These are phyloP conservation scores for Neocucurbitaria cava DNA, from an alignment of 2,329 filamentous ascomycete genomes.

Conservation along the genomic window DNA sequence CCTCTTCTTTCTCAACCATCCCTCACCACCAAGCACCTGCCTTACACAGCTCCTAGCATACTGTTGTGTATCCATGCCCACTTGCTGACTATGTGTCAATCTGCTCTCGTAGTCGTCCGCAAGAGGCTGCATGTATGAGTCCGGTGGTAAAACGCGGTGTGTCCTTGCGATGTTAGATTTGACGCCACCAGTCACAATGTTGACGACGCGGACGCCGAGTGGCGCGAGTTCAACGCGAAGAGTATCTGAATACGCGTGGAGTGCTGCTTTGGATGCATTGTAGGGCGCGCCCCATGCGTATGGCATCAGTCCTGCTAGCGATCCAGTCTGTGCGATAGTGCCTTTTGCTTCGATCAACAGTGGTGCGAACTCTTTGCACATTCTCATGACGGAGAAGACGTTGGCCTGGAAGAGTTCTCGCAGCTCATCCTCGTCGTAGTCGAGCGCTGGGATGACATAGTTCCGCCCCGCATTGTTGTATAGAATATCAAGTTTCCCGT, in stretches of 20 bases:
- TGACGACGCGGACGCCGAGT: slow-evolving; percentile 57
- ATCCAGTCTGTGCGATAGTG: slow-evolving; percentile 56
- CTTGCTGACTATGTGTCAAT: slow-evolving; percentile 61
- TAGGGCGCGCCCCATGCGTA: slow-evolving; percentile 54
- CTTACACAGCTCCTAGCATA: slow-evolving; percentile 64
- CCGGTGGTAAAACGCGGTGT: slow-evolving; percentile 55
- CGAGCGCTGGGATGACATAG: slow-evolving; percentile 65
- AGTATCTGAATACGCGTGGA: slow-evolving; percentile 65
- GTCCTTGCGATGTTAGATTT: slow-evolving; percentile 64
- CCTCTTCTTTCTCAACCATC: slow-evolving; percentile 49
- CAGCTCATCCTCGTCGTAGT: slow-evolving; percentile 53
- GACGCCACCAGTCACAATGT: slow-evolving; percentile 65
- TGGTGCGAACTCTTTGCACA: slow-evolving; percentile 64
- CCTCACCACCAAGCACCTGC: slow-evolving; percentile 55
- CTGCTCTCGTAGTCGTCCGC: slow-evolving; percentile 59
- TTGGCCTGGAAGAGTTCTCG: slow-evolving; percentile 52
- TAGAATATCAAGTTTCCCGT: slow-evolving; percentile 61
- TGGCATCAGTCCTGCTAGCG: slow-evolving; percentile 51
- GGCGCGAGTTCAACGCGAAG: slow-evolving; percentile 64
- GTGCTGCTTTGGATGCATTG: slow-evolving; percentile 66
- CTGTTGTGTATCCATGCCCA: slow-evolving; percentile 57
- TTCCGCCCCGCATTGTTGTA: slow-evolving; percentile 66
- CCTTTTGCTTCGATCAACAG: slow-evolving; percentile 57
- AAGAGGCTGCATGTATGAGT: slow-evolving; percentile 61
- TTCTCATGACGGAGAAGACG: slow-evolving; percentile 63